A percentile compares a stretch with the other conserved stretches of the same genome.
These are phyloP conservation scores for Ogataea trehalophila DNA, from an alignment of 805 yeast genomes.

Conservation along the genomic window DNA sequence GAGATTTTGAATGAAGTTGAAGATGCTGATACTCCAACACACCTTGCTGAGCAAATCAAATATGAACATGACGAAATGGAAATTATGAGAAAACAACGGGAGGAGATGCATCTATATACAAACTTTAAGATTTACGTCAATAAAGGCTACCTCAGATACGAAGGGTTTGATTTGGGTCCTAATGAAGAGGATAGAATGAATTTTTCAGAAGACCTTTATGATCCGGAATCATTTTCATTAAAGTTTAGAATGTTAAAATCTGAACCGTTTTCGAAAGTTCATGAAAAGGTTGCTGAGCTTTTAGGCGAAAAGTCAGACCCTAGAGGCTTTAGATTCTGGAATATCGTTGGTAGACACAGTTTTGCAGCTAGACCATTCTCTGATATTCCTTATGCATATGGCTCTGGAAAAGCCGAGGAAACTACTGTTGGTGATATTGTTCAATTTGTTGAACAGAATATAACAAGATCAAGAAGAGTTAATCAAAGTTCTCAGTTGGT, in stretches of 20 bases:
- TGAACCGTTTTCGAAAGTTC: conserved; percentile 46
- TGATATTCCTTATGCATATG: conserved; percentile 29
- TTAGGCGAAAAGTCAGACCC: conserved; percentile 32
- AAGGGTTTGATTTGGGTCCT: conserved; percentile 75
- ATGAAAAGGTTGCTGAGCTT: conserved; percentile 41
- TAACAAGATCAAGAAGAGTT: conserved; percentile 31
- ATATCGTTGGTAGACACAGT: conserved; percentile 63
- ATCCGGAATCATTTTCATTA: conserved; percentile 43
- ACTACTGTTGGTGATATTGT: conserved; percentile 49
- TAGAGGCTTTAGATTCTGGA: conserved; percentile 51
- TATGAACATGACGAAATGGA: conserved; percentile 58
- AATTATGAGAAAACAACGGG: conserved; percentile 50
- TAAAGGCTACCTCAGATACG: conserved; percentile 49
- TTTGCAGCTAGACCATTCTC: conserved; percentile 61
- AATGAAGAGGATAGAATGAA: conserved; percentile 43
- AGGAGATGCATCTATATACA: conserved; percentile 65
- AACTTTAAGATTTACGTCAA: conserved; percentile 53
- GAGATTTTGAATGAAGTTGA: conserved; percentile 55
- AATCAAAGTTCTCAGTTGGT: conserved; percentile 42
- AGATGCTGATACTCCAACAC: conserved; percentile 57
- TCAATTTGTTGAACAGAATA: conserved; percentile 27
- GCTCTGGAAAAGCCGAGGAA: conserved; percentile 24
- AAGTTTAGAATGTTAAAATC: conserved; percentile 52
- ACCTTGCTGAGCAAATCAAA: conserved; percentile 61
- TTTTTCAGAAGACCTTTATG: conserved; percentile 47